Percentiles rank a stretch among this genome's conserved stretches.
Conservation (phyloP, 208 protist species). For the Trypanosoma boissoni region DNA sequence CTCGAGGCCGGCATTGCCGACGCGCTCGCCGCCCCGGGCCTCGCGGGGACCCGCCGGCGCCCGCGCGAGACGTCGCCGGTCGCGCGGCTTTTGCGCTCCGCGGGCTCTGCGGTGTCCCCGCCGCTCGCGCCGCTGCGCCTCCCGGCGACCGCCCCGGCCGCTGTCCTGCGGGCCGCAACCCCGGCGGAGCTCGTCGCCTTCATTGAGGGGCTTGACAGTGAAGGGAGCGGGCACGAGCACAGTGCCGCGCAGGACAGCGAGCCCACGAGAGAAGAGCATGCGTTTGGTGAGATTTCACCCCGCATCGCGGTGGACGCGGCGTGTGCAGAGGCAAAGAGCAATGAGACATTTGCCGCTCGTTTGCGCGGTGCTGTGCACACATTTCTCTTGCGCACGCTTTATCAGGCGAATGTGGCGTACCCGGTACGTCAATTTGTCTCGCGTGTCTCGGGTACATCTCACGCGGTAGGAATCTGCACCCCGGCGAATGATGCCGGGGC, state of each 20-base stretch:
- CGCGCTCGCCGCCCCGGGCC: background rate
- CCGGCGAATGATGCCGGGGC: background rate
- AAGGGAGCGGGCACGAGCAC: background rate
- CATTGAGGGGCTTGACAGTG: constrained; percentile 6
- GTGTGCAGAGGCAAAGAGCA: constrained; percentile 9
- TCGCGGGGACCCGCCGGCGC: no score
- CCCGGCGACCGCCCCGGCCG: no score
- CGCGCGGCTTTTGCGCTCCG: background rate
- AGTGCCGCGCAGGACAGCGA: no score
- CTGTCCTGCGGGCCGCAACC: background rate
- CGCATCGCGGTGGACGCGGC: background rate
- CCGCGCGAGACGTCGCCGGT: background rate
- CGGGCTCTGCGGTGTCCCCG: background rate
- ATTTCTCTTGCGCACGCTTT: constrained; percentile 17
- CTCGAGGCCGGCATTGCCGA: constrained; percentile 50
- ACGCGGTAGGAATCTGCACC: constrained; percentile 19
- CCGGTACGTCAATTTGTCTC: constrained; percentile 12
- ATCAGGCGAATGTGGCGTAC: constrained; percentile 7
- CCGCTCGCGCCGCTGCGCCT: constrained; percentile 1
- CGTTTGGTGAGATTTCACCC: no score
- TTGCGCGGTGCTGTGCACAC: constrained; percentile 11
- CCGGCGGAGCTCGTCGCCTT: constrained; percentile 10
- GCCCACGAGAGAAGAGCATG: no score
- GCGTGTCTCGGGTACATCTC: constrained; percentile 1
- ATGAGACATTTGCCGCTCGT: constrained; percentile 9